These are phyloP conservation scores for Maudiozyma bulderi DNA, from an alignment of 805 yeast genomes.

Conservation along the genomic window DNA sequence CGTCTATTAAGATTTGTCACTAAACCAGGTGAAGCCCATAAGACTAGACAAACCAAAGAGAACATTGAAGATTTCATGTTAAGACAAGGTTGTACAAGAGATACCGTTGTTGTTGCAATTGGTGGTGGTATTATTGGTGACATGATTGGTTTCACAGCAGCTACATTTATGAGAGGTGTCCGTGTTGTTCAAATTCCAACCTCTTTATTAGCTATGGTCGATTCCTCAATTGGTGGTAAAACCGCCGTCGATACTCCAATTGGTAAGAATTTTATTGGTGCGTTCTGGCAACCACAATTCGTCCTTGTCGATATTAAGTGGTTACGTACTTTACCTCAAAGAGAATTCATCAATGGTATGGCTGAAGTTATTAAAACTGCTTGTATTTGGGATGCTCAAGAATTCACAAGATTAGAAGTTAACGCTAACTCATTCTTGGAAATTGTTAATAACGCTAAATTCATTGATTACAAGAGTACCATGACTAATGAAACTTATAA, in stretches of 20 bases:
- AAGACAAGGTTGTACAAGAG: conserved; percentile 83
- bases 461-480: conserved; percentile 4
- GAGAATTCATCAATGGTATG: conserved; percentile 97
- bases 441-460: conserved; percentile 40
- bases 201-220: conserved; percentile 91
- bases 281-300: conserved; percentile 92
- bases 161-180: conserved; percentile 97
- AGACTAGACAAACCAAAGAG: conserved; percentile 82
- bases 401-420: conserved; percentile 74
- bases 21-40: conserved; percentile 89
- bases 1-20: conserved; percentile 68
- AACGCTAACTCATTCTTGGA: conserved; percentile 61
- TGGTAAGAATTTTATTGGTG: conserved; percentile 93
- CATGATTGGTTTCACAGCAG: conserved; percentile 98
- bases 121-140: conserved; percentile 99
- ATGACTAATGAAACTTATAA: conserved; percentile 8
- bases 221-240: conserved; percentile 95
- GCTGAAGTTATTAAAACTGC: conserved; percentile 97
- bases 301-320: conserved; percentile 84
- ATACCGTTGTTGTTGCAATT: conserved; percentile 84
- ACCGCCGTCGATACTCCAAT: conserved; percentile 95
- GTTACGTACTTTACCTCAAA: conserved; percentile 76
- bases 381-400: conserved; percentile 90
- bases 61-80: conserved; percentile 85
- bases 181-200: conserved; percentile 92